phyloP scores from a whole-genome alignment of 1,284 basidiomycete genomes.

The Tilletia walkeri region DNA sequence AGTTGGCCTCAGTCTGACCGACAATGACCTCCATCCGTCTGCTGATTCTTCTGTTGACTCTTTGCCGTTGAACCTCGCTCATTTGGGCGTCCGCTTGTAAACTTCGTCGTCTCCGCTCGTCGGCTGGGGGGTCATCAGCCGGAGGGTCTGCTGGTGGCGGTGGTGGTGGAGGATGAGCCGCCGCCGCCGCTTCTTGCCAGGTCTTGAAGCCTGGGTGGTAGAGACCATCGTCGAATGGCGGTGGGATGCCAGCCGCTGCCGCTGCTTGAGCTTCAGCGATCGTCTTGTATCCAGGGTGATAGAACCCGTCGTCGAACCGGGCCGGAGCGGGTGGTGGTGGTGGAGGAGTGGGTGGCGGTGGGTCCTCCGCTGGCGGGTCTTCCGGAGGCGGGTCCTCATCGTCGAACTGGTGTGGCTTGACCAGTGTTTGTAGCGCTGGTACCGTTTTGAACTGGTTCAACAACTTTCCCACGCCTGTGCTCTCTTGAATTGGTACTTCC shows the following conservation, averaged over 20 bases:
- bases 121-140: conserved; percentile 1
- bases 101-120: conserved; percentile 6
- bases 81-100: too few species aligned
- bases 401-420: conserved; percentile 1
- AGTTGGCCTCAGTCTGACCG: too few species aligned
- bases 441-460: neutral
- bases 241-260: conserved; percentile 2
- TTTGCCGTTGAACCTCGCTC: too few species aligned
- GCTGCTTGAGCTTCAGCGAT: conserved; percentile 8
- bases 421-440: neutral
- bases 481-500: too few species aligned
- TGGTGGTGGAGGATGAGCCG: conserved; percentile 9
- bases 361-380: neutral
- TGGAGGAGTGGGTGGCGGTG: neutral
- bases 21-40: too few species aligned
- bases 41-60: too few species aligned
- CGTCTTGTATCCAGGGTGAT: conserved; percentile 11
- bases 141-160: conserved; percentile 11
- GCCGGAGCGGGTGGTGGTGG: neutral
- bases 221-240: conserved; percentile 8
- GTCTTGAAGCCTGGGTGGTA: conserved; percentile 9
- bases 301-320: conserved; percentile 6
- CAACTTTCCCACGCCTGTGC: too few species aligned
- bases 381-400: conserved; percentile 6
- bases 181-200: neutral